Evolutionary conservation across 2,329 filamentous ascomycete species (phyloP), one percentile per base, ranked within the genome.

Genomic region (Penicillium sp.): DNA sequence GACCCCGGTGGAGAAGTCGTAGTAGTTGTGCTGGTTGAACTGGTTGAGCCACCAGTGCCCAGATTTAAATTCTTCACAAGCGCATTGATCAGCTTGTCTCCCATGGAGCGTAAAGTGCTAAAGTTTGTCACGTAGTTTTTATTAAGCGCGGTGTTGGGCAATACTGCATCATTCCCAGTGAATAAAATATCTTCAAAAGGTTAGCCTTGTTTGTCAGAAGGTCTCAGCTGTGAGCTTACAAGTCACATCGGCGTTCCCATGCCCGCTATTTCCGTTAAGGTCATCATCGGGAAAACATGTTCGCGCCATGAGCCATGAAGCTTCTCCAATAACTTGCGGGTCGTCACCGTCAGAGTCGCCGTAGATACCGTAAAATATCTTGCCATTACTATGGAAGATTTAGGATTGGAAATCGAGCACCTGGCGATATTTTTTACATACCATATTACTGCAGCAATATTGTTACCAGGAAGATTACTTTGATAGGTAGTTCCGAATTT

Each of bases 361-460:
- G n/a, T 65, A 64, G 24, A 71, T 69, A 1, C 68, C 69, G 37
- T 71, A 71, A 51, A 67, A 70, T 66, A 71, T 71, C 5, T 71
- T 68, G 8, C 65, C 64, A 14, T 67, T 50, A 31, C 69, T 71
- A 26, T 8, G 1, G 5, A 31, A 6, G 6, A 29, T 11, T 13
- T 2, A 28, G 24, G 23, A 31, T 37, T 29, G 37, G 0, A 19
- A 1, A 5, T 2, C 0, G 2, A 7, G 21, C 3, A 1, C 19
- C 13, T 5, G 7, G 9, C 3, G 6, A n/a, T n/a, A n/a, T 8
- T 7, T 3, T 11, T 3, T 5, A 29, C 56, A 33, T 55, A 69
- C 68, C 68, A 70, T 24, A 70, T 70, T 3, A 70, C 64, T 1
- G 67, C 68, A 8, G 60, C 67, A 14, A 70, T 8, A 26, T 70